These are phyloP conservation scores for Candida sojae DNA, from an alignment of 1,139 yeast species.

Conservation along the genomic window DNA sequence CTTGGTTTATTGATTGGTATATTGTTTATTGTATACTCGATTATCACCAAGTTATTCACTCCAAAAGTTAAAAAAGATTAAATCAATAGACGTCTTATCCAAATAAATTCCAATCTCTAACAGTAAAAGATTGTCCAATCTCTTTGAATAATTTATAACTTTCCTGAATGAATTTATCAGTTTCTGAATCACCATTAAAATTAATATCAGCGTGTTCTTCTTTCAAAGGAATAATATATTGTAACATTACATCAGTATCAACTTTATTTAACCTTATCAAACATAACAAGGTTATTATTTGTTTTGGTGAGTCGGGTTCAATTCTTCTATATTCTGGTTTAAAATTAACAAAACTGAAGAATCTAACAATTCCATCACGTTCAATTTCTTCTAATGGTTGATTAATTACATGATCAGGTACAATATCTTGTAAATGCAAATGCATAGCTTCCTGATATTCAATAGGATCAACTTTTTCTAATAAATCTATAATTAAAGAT, in stretches of 20 bases:
- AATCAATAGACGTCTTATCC: slow-evolving; percentile 10
- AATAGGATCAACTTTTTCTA: slow-evolving; percentile 54
- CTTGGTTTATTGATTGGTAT: slow-evolving; percentile 14
- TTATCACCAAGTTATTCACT: slow-evolving; percentile 9
- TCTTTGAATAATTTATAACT: slow-evolving; percentile 20
- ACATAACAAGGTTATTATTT: slow-evolving; percentile 31
- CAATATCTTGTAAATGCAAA: slow-evolving; percentile 45
- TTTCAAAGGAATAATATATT: slow-evolving; percentile 55
- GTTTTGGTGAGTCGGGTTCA: slow-evolving; percentile 8
- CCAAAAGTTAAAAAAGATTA: slow-evolving; percentile 2
- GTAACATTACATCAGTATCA: slow-evolving; percentile 62
- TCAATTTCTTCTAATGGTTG: slow-evolving; percentile 6
- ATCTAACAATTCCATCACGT: slow-evolving; percentile 8
- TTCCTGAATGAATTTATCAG: slow-evolving; percentile 15
- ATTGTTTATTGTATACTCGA: slow-evolving; percentile 10
- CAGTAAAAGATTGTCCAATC: slow-evolving; percentile 20
- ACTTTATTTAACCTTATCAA: slow-evolving; percentile 52
- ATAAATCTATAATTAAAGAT: slow-evolving; percentile 69
- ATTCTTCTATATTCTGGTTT: slow-evolving; percentile 9
- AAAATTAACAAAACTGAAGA: slow-evolving; percentile 10
- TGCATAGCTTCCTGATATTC: slow-evolving; percentile 37
- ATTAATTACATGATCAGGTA: slow-evolving; percentile 13
- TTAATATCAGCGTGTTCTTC: slow-evolving; percentile 10
- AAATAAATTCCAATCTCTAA: slow-evolving; percentile 32
- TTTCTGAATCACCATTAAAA: slow-evolving; percentile 14